A percentile compares a stretch with the other conserved stretches of the same genome.
Conservation (phyloP, 495 filamentous ascomycete genomes). For the Xylaria grammica region DNA sequence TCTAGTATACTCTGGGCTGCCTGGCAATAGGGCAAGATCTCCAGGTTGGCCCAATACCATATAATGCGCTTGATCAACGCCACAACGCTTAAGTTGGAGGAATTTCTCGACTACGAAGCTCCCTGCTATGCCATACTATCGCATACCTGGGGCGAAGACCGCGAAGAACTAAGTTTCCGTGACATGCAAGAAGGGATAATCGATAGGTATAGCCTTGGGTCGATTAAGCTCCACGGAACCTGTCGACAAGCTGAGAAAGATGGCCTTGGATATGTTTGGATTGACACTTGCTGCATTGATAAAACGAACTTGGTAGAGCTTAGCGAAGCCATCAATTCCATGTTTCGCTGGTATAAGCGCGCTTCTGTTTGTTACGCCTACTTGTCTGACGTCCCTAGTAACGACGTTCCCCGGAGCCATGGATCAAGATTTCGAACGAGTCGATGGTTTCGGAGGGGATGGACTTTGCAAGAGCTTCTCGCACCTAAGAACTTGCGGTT, state of each 20-base stretch:
- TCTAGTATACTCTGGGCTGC: neutral
- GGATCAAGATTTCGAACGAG: conserved; percentile 16
- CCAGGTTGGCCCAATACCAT: neutral
- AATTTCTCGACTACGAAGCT: neutral
- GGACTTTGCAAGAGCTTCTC: conserved; percentile 19
- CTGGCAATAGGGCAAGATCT: neutral
- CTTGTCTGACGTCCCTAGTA: neutral
- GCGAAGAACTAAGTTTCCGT: neutral
- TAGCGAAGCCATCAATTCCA: no score
- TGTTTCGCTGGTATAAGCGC: neutral
- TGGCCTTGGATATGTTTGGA: neutral
- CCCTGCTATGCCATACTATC: neutral
- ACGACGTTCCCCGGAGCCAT: neutral
- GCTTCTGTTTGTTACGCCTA: conserved; percentile 1
- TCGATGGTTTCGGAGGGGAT: conserved; percentile 26
- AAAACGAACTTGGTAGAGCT: neutral
- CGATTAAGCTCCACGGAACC: neutral
- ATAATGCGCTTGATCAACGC: conserved; percentile 5
- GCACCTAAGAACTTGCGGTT: conserved; percentile 17
- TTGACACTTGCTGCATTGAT: conserved; percentile 14
- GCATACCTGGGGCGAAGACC: neutral
- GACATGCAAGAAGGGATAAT: neutral
- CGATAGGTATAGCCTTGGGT: neutral
- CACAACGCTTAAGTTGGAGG: neutral
- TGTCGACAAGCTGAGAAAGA: neutral